A percentile compares a stretch with the other conserved stretches of the same genome.
Evolutionary conservation across 2,329 filamentous ascomycete genomes (phyloP).

Genomic region (Clarireedia monteithiana): DNA sequence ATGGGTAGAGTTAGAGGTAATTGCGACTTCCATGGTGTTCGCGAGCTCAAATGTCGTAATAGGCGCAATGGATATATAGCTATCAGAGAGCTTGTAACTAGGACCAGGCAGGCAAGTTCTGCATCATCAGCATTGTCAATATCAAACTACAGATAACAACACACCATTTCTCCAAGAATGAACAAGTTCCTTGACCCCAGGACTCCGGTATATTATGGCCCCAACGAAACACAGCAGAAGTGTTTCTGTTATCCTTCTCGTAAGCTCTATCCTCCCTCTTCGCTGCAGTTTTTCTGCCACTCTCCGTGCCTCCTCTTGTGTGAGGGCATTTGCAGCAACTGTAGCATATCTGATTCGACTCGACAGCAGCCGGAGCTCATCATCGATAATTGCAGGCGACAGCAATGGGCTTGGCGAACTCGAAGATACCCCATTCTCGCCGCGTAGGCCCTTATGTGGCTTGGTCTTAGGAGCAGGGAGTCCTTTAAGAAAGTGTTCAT

Average conservation of each 20-base stretch:
- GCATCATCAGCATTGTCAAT: constrained; percentile 15
- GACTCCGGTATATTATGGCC: constrained; percentile 37
- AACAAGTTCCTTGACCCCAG: constrained; percentile 38
- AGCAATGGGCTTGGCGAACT: constrained; percentile 47
- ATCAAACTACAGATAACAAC: constrained; percentile 3
- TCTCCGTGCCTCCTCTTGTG: constrained; percentile 17
- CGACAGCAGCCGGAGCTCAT: constrained; percentile 19
- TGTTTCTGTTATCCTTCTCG: constrained; percentile 46
- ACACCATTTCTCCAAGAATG: constrained; percentile 43
- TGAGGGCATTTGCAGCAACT: constrained; percentile 1
- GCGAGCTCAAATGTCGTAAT: constrained; percentile 34
- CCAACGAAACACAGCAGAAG: constrained; percentile 43
- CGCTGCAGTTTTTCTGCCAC: constrained; percentile 32
- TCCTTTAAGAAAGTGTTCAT: constrained; percentile 82
- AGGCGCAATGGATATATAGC: constrained; percentile 53
- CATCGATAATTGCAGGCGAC: constrained; percentile 40
- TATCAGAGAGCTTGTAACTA: constrained; percentile 34
- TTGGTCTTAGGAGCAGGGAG: constrained; percentile 70
- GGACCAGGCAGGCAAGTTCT: constrained; percentile 26
- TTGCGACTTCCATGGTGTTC: constrained; percentile 18
- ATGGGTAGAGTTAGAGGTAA: constrained; percentile 49
- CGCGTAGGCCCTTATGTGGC: constrained; percentile 70
- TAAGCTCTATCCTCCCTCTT: constrained; percentile 39
- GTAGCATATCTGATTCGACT: constrained; percentile 9
- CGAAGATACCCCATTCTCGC: constrained; percentile 46